Percentiles rank a stretch among this genome's conserved stretches.
These are phyloP conservation scores for Tripidium arundinaceum DNA, from an alignment of 202 grass and related monocot genomes.

Conservation along the genomic window DNA sequence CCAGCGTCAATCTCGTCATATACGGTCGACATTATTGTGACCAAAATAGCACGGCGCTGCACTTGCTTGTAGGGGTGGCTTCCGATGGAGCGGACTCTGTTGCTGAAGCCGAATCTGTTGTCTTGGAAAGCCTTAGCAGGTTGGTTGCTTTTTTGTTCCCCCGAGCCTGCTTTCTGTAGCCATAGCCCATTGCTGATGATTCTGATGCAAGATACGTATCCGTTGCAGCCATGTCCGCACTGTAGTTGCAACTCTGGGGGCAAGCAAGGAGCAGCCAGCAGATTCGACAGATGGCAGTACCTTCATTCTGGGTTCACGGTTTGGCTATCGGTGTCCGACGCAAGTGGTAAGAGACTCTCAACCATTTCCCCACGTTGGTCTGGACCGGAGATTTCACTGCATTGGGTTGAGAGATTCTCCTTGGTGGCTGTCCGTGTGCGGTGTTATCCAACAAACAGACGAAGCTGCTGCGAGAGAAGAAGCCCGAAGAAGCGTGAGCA, in stretches of 20 bases:
- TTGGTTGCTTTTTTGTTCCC: neutral
- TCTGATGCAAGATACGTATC: neutral
- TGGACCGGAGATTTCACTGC: neutral
- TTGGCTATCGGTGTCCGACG: conserved; percentile 74
- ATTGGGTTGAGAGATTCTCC: neutral
- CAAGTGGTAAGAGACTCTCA: conserved; percentile 35
- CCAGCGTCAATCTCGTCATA: neutral
- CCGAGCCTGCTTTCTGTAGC: neutral
- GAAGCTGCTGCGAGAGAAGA: conserved; percentile 84
- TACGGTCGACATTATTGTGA: neutral
- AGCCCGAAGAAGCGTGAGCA: conserved; percentile 50
- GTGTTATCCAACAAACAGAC: conserved; percentile 47
- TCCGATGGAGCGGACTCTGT: conserved; percentile 76
- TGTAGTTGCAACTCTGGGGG: conserved; percentile 80
- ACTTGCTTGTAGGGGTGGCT: conserved; percentile 61
- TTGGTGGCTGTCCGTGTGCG: too few relatives aligned
- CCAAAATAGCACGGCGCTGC: conserved; percentile 40
- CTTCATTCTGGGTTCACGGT: conserved; percentile 81
- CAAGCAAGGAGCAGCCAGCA: conserved; percentile 80
- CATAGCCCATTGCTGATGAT: neutral
- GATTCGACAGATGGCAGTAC: conserved; percentile 76
- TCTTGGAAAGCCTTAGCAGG: conserved; percentile 93
- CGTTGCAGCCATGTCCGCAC: conserved; percentile 67
- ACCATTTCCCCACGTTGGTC: neutral
- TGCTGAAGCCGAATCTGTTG: conserved; percentile 68